These are phyloP conservation scores for Sicyos edulis DNA, from an alignment of 306 rosid genomes.

Conservation along the genomic window DNA sequence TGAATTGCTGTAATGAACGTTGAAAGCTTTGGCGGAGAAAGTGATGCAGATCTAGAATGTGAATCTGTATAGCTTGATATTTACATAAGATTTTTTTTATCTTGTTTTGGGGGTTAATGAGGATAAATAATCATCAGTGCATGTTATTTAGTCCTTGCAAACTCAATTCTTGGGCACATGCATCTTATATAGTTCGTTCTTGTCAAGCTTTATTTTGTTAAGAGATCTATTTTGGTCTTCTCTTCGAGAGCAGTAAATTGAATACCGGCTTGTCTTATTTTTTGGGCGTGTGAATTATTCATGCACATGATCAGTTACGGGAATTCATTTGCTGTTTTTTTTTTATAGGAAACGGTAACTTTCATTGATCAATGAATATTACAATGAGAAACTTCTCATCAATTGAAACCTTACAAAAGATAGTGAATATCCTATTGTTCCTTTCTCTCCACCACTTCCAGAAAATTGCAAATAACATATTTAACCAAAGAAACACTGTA, in stretches of 20 bases:
- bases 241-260: conserved; percentile 7
- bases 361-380: no score
- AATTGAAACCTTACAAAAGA: no score
- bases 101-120: background rate
- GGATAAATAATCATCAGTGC: background rate
- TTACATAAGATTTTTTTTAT: background rate
- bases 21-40: background rate
- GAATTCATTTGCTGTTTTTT: background rate
- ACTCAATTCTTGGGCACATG: no score
- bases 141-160: background rate
- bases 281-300: background rate
- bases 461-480: no score
- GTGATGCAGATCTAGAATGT: background rate
- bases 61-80: background rate
- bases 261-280: background rate
- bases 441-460: no score
- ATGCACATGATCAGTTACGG: background rate
- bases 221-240: background rate
- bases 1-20: background rate
- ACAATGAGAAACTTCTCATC: no score
- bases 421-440: no score
- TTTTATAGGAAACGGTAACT: no score
- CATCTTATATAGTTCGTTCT: background rate
- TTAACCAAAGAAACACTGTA: background rate
- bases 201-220: background rate